Percentiles rank a stretch among this genome's conserved stretches.
These are phyloP conservation scores for Arachnomyces sp. DNA, from an alignment of 2,329 filamentous ascomycete genomes.

Conservation along the genomic window DNA sequence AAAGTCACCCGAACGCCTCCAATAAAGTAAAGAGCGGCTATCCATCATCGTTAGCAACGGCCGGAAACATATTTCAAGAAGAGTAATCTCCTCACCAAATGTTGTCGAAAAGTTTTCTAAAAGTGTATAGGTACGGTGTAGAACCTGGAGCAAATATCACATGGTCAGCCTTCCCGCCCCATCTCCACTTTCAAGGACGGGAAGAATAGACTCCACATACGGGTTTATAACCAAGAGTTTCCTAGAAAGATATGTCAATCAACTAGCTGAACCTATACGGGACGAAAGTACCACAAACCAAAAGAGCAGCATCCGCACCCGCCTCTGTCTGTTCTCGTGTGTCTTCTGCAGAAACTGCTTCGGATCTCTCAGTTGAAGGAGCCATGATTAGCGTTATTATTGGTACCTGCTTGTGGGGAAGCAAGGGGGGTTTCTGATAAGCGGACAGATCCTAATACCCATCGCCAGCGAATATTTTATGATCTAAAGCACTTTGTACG, in stretches of 20 bases:
- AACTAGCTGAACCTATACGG: background rate
- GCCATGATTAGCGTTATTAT: too few species aligned
- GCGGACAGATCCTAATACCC: too few species aligned
- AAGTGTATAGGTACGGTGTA: conserved; percentile 50
- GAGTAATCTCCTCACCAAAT: conserved; percentile 39
- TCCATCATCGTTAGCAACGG: background rate
- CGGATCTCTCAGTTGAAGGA: too few species aligned
- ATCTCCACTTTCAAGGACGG: background rate
- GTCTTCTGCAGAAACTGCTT: background rate
- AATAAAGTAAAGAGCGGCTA: conserved; percentile 55
- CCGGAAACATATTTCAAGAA: conserved; percentile 1
- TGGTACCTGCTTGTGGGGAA: too few species aligned
- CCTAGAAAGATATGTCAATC: conserved; percentile 25
- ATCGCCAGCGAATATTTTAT: too few species aligned
- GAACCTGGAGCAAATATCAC: conserved; percentile 33
- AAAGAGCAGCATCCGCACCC: conserved; percentile 25
- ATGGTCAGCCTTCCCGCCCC: conserved; percentile 7
- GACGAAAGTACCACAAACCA: conserved; percentile 22
- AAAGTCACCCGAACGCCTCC: conserved; percentile 55
- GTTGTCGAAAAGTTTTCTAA: conserved; percentile 55
- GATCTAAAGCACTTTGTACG: too few species aligned
- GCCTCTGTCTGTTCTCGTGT: conserved; percentile 4
- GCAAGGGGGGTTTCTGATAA: too few species aligned
- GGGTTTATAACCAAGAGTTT: conserved; percentile 49
- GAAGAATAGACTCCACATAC: conserved; percentile 26